Evolutionary conservation across 1,139 yeast genomes (phyloP).

Genomic region (Saccharomyces uvarum): DNA sequence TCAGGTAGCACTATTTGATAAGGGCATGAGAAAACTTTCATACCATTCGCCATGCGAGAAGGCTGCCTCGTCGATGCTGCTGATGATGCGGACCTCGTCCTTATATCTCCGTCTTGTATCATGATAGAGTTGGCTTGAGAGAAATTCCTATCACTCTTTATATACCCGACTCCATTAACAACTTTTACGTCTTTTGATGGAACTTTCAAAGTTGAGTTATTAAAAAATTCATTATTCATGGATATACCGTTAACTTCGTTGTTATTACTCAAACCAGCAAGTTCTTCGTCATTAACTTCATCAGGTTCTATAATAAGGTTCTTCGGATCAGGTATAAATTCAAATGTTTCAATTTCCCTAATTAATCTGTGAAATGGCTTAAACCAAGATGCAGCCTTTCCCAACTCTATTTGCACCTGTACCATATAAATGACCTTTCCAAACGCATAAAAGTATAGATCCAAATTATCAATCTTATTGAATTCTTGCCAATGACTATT

Average conservation of each 20-base stretch:
- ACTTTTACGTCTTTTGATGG: not conserved
- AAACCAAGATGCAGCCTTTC: slow-evolving; percentile 23
- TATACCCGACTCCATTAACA: not conserved
- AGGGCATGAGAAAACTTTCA: slow-evolving; percentile 15
- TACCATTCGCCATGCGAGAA: slow-evolving; percentile 1
- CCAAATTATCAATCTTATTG: slow-evolving; percentile 21
- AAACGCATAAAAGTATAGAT: slow-evolving; percentile 23
- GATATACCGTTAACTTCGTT: not conserved
- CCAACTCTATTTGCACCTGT: slow-evolving; percentile 24
- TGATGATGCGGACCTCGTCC: not conserved
- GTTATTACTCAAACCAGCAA: not conserved
- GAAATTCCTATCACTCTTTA: not conserved
- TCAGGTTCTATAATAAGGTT: slow-evolving; percentile 5
- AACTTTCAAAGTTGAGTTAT: not conserved
- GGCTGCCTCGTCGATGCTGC: not conserved
- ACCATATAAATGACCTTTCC: slow-evolving; percentile 26
- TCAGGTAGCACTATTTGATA: slow-evolving; percentile 19
- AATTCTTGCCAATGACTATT: slow-evolving; percentile 22
- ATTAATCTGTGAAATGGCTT: slow-evolving; percentile 21
- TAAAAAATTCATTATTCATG: not conserved
- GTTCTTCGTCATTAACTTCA: slow-evolving; percentile 9
- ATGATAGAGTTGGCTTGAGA: not conserved
- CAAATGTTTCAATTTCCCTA: slow-evolving; percentile 17
- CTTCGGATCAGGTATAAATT: slow-evolving; percentile 23
- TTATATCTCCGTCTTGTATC: slow-evolving; percentile 3